These are phyloP conservation scores for Lagenidium giganteum DNA, from an alignment of 352 stramenopile species.

Conservation along the genomic window DNA sequence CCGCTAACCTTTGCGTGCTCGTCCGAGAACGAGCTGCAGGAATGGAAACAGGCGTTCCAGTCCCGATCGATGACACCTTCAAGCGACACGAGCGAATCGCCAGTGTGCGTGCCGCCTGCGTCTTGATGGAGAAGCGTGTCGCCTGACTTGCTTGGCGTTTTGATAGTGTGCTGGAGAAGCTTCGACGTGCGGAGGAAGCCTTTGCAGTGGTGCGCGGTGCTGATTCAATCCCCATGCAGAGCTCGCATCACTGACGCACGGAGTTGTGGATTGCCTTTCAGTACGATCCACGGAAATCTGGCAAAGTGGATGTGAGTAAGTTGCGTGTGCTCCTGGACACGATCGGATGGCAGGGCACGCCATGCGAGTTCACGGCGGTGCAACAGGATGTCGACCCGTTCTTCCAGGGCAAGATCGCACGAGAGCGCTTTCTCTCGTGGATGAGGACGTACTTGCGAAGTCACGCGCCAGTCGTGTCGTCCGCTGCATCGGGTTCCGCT, in stretches of 20 bases:
- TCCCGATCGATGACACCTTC: not conserved
- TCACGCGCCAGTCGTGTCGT: not conserved
- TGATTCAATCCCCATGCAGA: too few species aligned
- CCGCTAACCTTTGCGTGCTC: slow-evolving; percentile 54
- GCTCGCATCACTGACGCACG: not conserved
- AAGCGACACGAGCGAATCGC: slow-evolving; percentile 7
- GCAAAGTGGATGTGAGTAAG: too few species aligned
- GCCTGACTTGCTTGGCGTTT: not conserved
- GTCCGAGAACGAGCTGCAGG: slow-evolving; percentile 43
- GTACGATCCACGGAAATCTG: too few species aligned
- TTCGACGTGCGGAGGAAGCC: slow-evolving; percentile 43
- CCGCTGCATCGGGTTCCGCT: too few species aligned
- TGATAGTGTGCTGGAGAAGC: slow-evolving; percentile 39
- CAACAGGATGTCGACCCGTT: slow-evolving; percentile 53
- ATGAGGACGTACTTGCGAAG: slow-evolving; percentile 29
- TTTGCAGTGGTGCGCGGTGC: slow-evolving; percentile 41
- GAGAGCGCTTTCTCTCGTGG: slow-evolving; percentile 32
- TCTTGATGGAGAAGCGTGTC: not conserved
- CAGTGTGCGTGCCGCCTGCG: slow-evolving; percentile 7
- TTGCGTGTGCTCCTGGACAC: slow-evolving; percentile 9
- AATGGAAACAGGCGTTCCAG: slow-evolving; percentile 58
- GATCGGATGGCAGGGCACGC: slow-evolving; percentile 44
- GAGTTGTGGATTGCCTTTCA: not conserved
- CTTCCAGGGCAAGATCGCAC: slow-evolving; percentile 29
- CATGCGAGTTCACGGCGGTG: slow-evolving; percentile 29